Evolutionary conservation across 2,329 filamentous ascomycete genomes (phyloP).

Genomic region (Lachnellula occidentalis): DNA sequence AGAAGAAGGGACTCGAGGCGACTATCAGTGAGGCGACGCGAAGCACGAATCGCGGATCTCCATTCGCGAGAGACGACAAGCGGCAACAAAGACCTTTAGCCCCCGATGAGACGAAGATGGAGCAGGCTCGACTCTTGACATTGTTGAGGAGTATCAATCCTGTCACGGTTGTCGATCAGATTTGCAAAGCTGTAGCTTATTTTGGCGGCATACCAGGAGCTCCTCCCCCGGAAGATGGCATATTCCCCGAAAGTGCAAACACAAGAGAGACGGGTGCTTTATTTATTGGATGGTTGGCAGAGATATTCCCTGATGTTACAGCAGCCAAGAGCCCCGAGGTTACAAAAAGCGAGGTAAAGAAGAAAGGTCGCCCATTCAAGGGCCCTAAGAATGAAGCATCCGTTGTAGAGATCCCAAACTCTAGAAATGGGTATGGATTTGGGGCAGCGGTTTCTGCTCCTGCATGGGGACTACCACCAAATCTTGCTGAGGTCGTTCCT

Average conservation of each 20-base stretch:
- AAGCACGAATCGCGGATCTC: constrained; percentile 18
- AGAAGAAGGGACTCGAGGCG: constrained; percentile 27
- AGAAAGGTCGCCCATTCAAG: constrained; percentile 23
- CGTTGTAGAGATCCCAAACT: constrained; percentile 18
- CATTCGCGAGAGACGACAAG: constrained; percentile 26
- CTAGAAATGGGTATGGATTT: constrained; percentile 28
- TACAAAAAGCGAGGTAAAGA: constrained; percentile 18
- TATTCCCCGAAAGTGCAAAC: constrained; percentile 51
- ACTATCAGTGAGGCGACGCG: constrained; percentile 16
- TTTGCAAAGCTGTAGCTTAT: constrained; percentile 58
- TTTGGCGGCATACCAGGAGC: constrained; percentile 56
- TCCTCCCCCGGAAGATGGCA: constrained; percentile 43
- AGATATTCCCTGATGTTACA: constrained; percentile 50
- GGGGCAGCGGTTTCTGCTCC: constrained; percentile 27
- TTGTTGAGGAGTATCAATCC: constrained; percentile 52
- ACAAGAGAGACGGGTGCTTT: constrained; percentile 52
- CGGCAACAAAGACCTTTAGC: constrained; percentile 32
- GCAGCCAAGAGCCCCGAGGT: constrained; percentile 17
- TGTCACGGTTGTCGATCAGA: constrained; percentile 52
- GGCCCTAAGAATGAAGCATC: constrained; percentile 12
- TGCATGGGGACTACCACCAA: constrained; percentile 27
- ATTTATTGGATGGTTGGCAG: constrained; percentile 57
- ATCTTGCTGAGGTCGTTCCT: constrained; percentile 25
- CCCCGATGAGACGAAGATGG: constrained; percentile 48
- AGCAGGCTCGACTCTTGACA: constrained; percentile 55